These are phyloP conservation scores for Geotrichum australiense DNA, from an alignment of 1,139 yeast species.

Conservation along the genomic window DNA sequence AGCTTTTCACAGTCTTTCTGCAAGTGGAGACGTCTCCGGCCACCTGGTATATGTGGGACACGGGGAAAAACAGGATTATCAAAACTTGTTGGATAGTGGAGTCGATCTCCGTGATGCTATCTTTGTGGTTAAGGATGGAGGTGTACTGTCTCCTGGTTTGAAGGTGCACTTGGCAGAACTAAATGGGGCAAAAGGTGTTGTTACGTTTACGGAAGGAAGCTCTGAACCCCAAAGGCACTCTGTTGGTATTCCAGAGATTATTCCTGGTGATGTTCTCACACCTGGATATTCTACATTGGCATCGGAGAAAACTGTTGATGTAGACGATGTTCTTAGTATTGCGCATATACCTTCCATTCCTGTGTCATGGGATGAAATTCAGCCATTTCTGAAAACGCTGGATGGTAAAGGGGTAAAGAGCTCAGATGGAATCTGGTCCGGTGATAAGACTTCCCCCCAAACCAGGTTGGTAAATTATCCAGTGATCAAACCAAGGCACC, in stretches of 20 bases:
- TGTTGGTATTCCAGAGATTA: constrained; percentile 57
- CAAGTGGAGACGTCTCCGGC: constrained; percentile 51
- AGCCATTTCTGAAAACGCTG: constrained; percentile 42
- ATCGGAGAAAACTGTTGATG: constrained; percentile 31
- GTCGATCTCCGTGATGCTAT: constrained; percentile 40
- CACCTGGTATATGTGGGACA: constrained; percentile 52
- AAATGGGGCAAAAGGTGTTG: constrained; percentile 47
- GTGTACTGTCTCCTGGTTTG: constrained; percentile 44
- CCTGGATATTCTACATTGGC: constrained; percentile 67
- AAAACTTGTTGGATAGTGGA: constrained; percentile 38
- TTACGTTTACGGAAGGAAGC: constrained; percentile 43
- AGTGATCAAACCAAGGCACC: constrained; percentile 52
- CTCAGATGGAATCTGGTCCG: constrained; percentile 39
- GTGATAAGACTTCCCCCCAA: constrained; percentile 35
- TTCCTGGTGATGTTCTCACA: constrained; percentile 72
- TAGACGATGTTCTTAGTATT: constrained; percentile 47
- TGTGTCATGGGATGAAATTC: constrained; percentile 64
- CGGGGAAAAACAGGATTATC: constrained; percentile 57
- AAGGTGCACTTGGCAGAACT: constrained; percentile 49
- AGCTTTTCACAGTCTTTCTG: constrained; percentile 65
- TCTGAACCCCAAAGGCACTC: constrained; percentile 55
- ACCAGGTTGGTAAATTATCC: constrained; percentile 42
- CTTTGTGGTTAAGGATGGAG: constrained; percentile 52
- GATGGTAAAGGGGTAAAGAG: constrained; percentile 44
- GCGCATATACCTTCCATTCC: constrained; percentile 75